Evolutionary conservation across 306 rosid species (phyloP).

Genomic region (Heteromeles arbutifolia): DNA sequence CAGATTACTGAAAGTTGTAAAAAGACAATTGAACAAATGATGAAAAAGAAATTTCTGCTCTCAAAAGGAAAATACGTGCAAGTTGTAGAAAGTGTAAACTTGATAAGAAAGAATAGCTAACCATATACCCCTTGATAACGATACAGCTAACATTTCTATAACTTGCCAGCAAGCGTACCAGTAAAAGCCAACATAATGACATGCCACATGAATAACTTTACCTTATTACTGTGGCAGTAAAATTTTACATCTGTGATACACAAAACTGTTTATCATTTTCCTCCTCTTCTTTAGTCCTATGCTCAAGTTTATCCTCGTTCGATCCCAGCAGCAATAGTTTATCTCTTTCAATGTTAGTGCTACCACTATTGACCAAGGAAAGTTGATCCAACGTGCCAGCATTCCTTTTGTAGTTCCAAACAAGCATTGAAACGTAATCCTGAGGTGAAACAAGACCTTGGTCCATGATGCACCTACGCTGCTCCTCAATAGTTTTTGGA

Average conservation of each 20-base stretch:
- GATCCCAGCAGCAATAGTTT: slow-evolving; percentile 36
- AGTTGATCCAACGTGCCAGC: slow-evolving; percentile 46
- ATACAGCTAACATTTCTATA: background rate
- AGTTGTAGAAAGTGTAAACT: background rate
- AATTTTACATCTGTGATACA: slow-evolving; percentile 3
- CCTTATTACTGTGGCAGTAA: background rate
- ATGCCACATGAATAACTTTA: background rate
- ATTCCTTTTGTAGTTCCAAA: slow-evolving; percentile 90
- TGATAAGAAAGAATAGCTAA: background rate
- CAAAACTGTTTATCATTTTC: background rate
- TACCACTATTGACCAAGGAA: slow-evolving; percentile 28
- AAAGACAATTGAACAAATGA: background rate
- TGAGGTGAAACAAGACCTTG: slow-evolving; percentile 89
- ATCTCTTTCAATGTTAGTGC: slow-evolving; percentile 18
- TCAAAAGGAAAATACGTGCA: background rate
- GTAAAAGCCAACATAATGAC: slow-evolving; percentile 1
- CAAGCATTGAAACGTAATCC: slow-evolving; percentile 92
- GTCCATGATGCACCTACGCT: slow-evolving; percentile 47
- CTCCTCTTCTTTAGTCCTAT: slow-evolving; percentile 29
- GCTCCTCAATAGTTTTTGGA: slow-evolving; percentile 75
- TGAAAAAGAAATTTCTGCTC: background rate
- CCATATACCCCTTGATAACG: background rate
- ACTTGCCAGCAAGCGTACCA: background rate
- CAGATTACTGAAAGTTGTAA: background rate
- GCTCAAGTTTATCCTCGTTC: slow-evolving; percentile 32